Evolutionary conservation across 768 basidiomycete species (phyloP), one percentile per base, ranked within the genome.

Genomic region (Pleurotus sapidus): DNA sequence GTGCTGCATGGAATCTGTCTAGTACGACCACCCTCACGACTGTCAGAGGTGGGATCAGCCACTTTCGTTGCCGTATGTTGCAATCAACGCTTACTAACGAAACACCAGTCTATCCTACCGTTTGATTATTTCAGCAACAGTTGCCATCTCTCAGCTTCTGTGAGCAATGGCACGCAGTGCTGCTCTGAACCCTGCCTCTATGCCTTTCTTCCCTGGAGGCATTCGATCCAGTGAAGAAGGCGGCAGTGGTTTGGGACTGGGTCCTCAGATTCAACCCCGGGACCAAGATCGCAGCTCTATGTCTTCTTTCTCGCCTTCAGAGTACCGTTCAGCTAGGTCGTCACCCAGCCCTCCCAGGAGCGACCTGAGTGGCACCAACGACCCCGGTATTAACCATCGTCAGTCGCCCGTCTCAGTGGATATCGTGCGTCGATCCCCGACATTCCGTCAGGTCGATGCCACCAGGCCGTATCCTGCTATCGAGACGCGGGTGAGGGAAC

Each of bases 181-280:
- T 65, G 80, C 88, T 59, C 76, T 92, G 64, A 91, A 92, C 72
- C 89, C 91, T 61, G 79, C 89, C 60, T 93, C 90, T 58, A 85
- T 85, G 69, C 91, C 91, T 50, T 93, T 93, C 81, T 91, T 91
- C 70, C 91, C 91, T 60, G 88, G 87, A 55, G 80, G 77, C 65
- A 67, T 83, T 63, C 84, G 84, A 61, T 66, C 76, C 62, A 74
- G 67, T 64, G 86, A 85, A 57, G 85, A 86, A 55, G 74, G 72
- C 48, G 67, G 70, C 49, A 71, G 68, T 64, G 74, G 73, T 58
- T 68, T 81, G 45, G 72, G 72, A 55, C 80, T 82, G 64, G 70
- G 71, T 49, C 78, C 77, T 68, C 76, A 77, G 62, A 68, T 74
- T 59, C 74, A 75, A 39, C 74, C 74, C 66, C 79, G 74, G 58